Evolutionary conservation across 495 filamentous ascomycete genomes (phyloP).

Genomic region (Terfezia boudieri): DNA sequence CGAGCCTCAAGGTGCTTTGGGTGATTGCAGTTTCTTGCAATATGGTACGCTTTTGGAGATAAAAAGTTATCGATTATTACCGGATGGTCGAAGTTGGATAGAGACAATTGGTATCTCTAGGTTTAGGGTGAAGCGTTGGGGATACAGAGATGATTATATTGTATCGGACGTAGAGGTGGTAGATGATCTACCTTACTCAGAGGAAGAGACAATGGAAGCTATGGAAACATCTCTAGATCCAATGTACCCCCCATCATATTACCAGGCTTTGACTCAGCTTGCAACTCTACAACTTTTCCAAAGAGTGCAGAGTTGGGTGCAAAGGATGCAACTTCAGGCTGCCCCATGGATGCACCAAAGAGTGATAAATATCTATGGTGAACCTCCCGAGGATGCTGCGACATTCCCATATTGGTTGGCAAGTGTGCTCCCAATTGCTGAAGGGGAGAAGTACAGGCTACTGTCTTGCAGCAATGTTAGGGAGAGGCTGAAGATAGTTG

Average conservation of each 20-base stretch:
- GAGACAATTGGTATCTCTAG: constrained; percentile 52
- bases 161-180: constrained; percentile 50
- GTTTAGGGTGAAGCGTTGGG: constrained; percentile 45
- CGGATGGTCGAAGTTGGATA: constrained; percentile 60
- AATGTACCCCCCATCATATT: constrained; percentile 14
- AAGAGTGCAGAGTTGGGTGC: constrained; percentile 40
- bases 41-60: constrained; percentile 62
- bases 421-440: constrained; percentile 50
- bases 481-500: constrained; percentile 58
- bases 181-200: constrained; percentile 55
- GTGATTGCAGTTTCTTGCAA: constrained; percentile 34
- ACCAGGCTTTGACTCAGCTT: constrained; percentile 29
- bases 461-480: constrained; percentile 49
- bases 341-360: constrained; percentile 51
- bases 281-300: constrained; percentile 48
- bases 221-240: constrained; percentile 8
- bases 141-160: constrained; percentile 49
- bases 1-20: constrained; percentile 34
- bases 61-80: constrained; percentile 42
- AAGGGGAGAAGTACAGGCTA: constrained; percentile 57
- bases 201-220: constrained; percentile 42
- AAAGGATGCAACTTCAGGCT: constrained; percentile 37
- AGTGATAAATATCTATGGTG: constrained; percentile 51
- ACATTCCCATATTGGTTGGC: constrained; percentile 84
- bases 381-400: constrained; percentile 49